Evolutionary conservation across 345 rosid species (phyloP).

Genomic region (Passiflora organensis): DNA sequence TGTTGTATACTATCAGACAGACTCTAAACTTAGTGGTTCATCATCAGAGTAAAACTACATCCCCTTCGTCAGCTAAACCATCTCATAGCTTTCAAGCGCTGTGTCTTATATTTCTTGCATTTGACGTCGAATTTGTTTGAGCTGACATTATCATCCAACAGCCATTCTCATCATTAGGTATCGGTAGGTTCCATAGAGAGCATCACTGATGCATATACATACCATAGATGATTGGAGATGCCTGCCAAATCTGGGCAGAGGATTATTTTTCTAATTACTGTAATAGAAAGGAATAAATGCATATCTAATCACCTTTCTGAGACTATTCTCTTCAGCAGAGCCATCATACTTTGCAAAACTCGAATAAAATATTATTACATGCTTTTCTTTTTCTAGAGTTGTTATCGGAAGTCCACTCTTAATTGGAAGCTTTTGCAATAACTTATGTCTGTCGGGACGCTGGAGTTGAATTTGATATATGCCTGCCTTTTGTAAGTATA

Average conservation of each 20-base stretch:
- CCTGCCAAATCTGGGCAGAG: not conserved
- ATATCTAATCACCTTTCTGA: not conserved
- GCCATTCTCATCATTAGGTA: not conserved
- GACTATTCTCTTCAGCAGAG: not conserved
- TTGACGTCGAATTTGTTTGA: not conserved
- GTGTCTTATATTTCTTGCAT: not conserved
- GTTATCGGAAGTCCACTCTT: not conserved
- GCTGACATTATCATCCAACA: not conserved
- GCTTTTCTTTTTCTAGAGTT: too few species aligned
- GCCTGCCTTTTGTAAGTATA: not conserved
- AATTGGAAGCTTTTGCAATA: not conserved
- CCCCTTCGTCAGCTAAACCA: not conserved
- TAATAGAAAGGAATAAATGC: not conserved
- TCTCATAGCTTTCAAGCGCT: not conserved
- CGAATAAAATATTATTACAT: too few species aligned
- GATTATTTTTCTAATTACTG: not conserved
- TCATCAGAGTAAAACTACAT: not conserved
- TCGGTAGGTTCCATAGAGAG: not conserved
- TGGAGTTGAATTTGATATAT: too few species aligned
- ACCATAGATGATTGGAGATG: not conserved
- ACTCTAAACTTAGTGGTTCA: slow-evolving; percentile 28
- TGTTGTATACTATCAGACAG: slow-evolving; percentile 62
- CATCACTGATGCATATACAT: not conserved
- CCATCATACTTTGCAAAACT: not conserved
- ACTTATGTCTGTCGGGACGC: not conserved